Evolutionary conservation across 83 land plant genomes (phyloP).

Genomic region (Picea engelmannii): DNA sequence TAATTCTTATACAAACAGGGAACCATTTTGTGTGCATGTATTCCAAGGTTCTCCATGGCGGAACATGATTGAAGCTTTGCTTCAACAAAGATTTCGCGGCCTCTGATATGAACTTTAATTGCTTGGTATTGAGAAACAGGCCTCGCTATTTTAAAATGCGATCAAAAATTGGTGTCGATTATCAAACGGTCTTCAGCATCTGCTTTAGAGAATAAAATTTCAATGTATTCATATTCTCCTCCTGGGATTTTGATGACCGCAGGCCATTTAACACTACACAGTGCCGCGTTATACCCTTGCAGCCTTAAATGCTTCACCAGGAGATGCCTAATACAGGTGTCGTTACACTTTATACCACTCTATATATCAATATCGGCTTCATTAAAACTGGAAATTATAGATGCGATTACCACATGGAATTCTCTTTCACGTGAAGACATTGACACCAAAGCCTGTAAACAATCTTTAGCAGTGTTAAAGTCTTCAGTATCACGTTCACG

Average conservation of each 20-base stretch:
- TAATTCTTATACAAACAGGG: conserved; percentile 56
- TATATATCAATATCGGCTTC: too few relatives aligned
- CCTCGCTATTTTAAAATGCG: conserved; percentile 92
- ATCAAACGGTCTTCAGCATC: conserved; percentile 39
- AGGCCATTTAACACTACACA: conserved; percentile 78
- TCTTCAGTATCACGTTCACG: too few relatives aligned
- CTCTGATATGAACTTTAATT: conserved; percentile 84
- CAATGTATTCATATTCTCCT: conserved; percentile 94
- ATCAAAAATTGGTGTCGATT: conserved; percentile 77
- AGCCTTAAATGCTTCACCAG: too few relatives aligned
- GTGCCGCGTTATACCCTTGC: conserved; percentile 6
- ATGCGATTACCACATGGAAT: too few relatives aligned
- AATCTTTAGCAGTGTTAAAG: too few relatives aligned
- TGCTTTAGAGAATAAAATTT: conserved; percentile 38
- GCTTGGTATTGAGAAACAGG: conserved; percentile 76
- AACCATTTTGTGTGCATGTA: conserved; percentile 91
- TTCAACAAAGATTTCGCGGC: conserved; percentile 79
- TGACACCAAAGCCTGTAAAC: too few relatives aligned
- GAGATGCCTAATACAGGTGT: too few relatives aligned
- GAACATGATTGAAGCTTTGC: conserved; percentile 87
- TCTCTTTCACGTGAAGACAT: too few relatives aligned
- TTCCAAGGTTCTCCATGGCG: conserved; percentile 92
- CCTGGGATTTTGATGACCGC: conserved; percentile 77
- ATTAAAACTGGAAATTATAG: too few relatives aligned
- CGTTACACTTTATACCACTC: too few relatives aligned